Percentiles rank a stretch among this genome's conserved stretches.
phyloP scores from a whole-genome alignment of 257 asterid species.

The Primulina eburnea region DNA sequence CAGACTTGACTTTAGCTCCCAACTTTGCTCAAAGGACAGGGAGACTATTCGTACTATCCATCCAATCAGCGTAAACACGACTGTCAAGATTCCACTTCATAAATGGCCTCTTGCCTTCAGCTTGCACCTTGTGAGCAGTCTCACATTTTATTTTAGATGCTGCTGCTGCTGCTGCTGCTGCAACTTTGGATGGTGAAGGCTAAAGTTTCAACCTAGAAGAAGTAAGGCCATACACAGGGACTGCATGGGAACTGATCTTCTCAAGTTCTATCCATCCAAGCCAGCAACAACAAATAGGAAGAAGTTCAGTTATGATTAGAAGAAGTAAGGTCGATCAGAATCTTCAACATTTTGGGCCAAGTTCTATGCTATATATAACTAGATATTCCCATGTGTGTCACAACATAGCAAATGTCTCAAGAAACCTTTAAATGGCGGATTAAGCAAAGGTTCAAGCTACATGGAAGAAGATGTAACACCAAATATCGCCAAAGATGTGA shows the following conservation, averaged over 20 bases:
- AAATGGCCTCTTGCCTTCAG: conserved; percentile 18
- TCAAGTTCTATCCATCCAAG: not conserved
- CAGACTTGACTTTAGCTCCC: not conserved
- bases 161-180: conserved; percentile 16
- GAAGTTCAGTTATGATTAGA: not conserved
- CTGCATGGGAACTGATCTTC: not conserved
- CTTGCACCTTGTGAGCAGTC: conserved; percentile 25
- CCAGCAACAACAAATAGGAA: not conserved
- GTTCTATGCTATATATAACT: too few relatives aligned
- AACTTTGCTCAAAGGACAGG: not conserved
- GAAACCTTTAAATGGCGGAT: not conserved
- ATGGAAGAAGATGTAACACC: not conserved
- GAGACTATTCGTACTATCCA: too few relatives aligned
- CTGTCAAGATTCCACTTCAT: conserved; percentile 30
- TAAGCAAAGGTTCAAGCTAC: not conserved
- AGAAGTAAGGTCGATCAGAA: too few relatives aligned
- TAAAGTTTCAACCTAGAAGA: not conserved
- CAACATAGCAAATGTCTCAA: too few relatives aligned
- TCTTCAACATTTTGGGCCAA: too few relatives aligned
- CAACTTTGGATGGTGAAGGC: not conserved
- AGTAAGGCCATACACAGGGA: not conserved
- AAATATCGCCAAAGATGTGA: not conserved
- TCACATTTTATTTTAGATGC: conserved; percentile 8
- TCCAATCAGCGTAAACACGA: conserved; percentile 38
- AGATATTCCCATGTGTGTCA: too few relatives aligned